Base-by-base conservation (phyloP, 176 grass and related monocot genomes). In the Carex kokanica region DNA sequence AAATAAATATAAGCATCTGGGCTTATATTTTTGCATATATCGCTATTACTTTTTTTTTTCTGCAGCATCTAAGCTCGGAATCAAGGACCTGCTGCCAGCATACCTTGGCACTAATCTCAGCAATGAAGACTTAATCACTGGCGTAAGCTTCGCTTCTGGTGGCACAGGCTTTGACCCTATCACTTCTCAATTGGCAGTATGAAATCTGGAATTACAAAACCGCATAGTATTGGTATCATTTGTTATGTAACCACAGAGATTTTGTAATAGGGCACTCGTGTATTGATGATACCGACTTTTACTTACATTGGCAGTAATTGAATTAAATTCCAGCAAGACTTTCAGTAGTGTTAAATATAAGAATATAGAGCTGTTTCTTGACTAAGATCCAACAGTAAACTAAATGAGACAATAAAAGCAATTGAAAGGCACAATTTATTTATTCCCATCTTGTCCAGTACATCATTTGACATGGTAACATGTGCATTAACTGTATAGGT, bases 81-180 rank as follows among this genome's bases (percentile, higher is more conserved):
- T 95, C 11, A 95, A 95, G 84, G 81, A 95, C 17, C 68, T 86
- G 0, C 83, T 95, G 1, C 90, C 93, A 17, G 52, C 93, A 21
- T 95, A 95, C 84, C 78, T 95, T 1, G 70, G 90, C 15, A 41
- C 65, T 0, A 15, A 87, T 58, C 90, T 92, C 3, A 75, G 57
- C 0, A 66, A 47, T 31, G 20, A 73, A 4, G 93, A 94, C 21
- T 78, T 92, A 23, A 2, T 87, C 15, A 90, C 93, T 7, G 93
- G 93, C 25, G 81, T 94, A 58, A 92, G 93, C 90, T 92, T 94
- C 56, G 93, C 93, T 4, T 94, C 93, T 5, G 93, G 90, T 1
- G 93, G 90, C 59, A 81, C 89, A 9, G 90, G 93, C 9, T 90
- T 88, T 86, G 93, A 95, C 86, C 93, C 93, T 2, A 84, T 94